Evolutionary conservation across 75 land plant species (phyloP).

Genomic region (Pinus tabuliformis): DNA sequence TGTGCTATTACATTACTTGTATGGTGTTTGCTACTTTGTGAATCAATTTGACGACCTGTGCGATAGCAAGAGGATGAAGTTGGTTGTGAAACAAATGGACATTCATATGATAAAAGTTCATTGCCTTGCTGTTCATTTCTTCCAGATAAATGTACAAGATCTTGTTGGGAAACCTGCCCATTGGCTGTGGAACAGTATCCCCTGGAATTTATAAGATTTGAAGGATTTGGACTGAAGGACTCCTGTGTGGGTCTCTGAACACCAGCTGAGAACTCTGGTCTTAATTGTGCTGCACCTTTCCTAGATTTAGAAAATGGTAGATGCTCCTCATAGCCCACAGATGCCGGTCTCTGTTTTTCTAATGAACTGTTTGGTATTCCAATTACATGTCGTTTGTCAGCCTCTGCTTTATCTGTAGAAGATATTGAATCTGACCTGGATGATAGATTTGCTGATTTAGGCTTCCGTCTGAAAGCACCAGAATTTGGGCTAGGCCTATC

Average conservation of each 20-base stretch:
- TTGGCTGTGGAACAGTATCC: slow-evolving; percentile 5
- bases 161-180: neutral
- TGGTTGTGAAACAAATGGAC: neutral
- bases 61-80: neutral
- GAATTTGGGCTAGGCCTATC: neutral
- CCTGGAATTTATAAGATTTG: slow-evolving; percentile 3
- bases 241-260: neutral
- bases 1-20: slow-evolving; percentile 1
- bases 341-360: neutral
- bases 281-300: neutral
- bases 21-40: slow-evolving; percentile 9
- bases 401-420: neutral
- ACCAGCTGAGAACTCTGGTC: neutral
- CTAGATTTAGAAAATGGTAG: neutral
- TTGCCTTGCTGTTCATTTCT: neutral
- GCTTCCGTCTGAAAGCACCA: neutral
- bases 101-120: neutral
- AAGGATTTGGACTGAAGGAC: neutral
- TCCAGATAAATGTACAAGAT: neutral
- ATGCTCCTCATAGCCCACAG: neutral
- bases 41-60: neutral
- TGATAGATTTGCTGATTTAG: slow-evolving; percentile 1
- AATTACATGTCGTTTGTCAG: neutral
- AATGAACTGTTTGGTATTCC: neutral
- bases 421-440: neutral